phyloP scores from a whole-genome alignment of 1,284 basidiomycete species.

The Porogramme epimiltina region DNA sequence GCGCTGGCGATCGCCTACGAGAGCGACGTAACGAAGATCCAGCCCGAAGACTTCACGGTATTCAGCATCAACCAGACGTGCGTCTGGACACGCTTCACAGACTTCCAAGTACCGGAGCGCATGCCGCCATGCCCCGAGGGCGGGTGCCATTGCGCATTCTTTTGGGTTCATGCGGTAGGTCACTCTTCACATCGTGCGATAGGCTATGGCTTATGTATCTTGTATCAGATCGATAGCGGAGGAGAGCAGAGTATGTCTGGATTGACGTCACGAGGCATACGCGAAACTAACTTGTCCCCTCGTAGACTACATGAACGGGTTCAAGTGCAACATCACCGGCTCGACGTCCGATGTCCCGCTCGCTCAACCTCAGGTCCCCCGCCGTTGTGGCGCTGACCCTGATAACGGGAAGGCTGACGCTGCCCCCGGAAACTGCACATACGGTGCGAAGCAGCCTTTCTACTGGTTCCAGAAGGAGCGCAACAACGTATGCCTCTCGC shows the following conservation, averaged over 20 bases:
- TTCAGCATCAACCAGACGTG: constrained; percentile 79
- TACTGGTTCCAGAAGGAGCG: constrained; percentile 66
- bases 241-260: constrained; percentile 46
- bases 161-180: constrained; percentile 68
- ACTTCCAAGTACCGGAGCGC: constrained; percentile 61
- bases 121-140: constrained; percentile 73
- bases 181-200: not conserved
- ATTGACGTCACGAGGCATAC: not conserved
- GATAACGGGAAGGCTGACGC: constrained; percentile 37
- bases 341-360: constrained; percentile 53
- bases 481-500: constrained; percentile 47
- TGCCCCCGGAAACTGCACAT: constrained; percentile 63
- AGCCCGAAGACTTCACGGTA: constrained; percentile 68
- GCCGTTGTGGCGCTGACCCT: constrained; percentile 60
- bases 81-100: constrained; percentile 67
- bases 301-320: constrained; percentile 73
- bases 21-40: constrained; percentile 49
- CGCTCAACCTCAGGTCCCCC: constrained; percentile 49
- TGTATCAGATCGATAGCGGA: constrained; percentile 40
- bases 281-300: too few relatives aligned
- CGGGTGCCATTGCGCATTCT: constrained; percentile 71
- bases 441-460: constrained; percentile 64
- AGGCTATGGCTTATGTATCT: not conserved
- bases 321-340: constrained; percentile 68
- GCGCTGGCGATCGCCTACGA: constrained; percentile 75